Conservation (phyloP, 257 asterid species). For the Solanum ossicruentum region DNA sequence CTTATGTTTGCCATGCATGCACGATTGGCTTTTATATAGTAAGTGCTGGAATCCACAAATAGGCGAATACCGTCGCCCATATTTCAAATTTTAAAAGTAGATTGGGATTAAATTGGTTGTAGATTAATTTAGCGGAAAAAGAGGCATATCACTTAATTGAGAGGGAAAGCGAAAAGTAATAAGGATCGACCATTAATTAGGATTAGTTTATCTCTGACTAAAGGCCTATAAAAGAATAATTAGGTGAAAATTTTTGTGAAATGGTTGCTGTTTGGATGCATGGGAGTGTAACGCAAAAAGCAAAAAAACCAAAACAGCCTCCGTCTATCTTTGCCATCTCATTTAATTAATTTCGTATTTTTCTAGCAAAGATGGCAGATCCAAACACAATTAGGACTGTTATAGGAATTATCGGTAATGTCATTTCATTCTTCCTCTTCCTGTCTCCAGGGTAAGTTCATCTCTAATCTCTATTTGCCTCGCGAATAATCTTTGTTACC, state of each 20-base stretch:
- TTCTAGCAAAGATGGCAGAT: conserved; percentile 2
- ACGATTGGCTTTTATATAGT: not conserved
- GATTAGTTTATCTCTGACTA: not conserved
- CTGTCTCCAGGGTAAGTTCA: conserved; percentile 41
- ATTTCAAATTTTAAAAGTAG: not conserved
- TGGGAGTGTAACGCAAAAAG: not conserved
- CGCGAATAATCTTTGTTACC: not conserved
- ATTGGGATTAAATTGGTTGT: not conserved
- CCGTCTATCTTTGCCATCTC: not conserved
- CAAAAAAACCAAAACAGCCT: not conserved
- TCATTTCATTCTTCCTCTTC: conserved; percentile 43
- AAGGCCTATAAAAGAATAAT: not conserved
- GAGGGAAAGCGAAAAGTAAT: not conserved
- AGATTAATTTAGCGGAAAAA: not conserved
- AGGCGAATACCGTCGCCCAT: not conserved
- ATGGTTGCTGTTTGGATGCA: not conserved
- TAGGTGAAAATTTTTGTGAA: not conserved
- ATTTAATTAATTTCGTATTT: not conserved
- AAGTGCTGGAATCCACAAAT: not conserved
- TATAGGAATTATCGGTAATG: conserved; percentile 51
- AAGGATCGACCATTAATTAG: not conserved
- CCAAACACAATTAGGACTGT: conserved; percentile 17
- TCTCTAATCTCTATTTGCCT: not conserved
- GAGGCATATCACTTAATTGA: not conserved
- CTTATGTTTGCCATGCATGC: not conserved